Base-by-base conservation (phyloP, 2,329 filamentous ascomycete species). In the Thelonectria discophora region DNA sequence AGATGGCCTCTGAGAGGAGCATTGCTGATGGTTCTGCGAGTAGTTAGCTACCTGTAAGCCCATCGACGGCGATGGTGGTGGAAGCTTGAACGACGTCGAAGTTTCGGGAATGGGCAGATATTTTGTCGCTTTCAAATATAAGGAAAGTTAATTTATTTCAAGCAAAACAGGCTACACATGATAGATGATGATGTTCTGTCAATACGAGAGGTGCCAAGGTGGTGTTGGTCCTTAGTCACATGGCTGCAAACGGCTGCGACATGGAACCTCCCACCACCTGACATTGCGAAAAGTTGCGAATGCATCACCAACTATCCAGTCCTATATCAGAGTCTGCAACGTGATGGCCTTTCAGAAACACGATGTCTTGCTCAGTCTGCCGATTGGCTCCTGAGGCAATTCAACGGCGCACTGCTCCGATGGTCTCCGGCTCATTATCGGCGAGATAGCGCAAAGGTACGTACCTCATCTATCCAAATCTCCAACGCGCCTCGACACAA, bases 391-490 rank as follows among this genome's bases (percentile, higher is more conserved):
- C 11, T 17, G 24, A 48, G 30, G 42, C 21, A 46, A 46, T 20
- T 50, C 27, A 24, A 51, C 46, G 46, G 34, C 34, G 42, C 42
- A 56, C 18, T 43, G 5, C 27, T 30, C 27, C 27, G 47, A 42
- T 66, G 39, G 59, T 60, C 60, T 30, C 62, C 72, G 72, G 72
- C 71, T 72, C 52, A 74, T 72, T 50, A 62, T 69, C 72, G 72
- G 72, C 62, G 74, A 43, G 27, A 30, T 30, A 30, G 7, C 27
- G 2, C 27, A 6, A 24, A 30, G 20, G 45, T 47, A 47, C 45
- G 45, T 47, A 47, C 45, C 21, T 20, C 43, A 2, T 13, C 32
- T 37, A 13, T 46, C 47, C 57, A 59, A 56, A 45, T 69, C 40
- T 46, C 55, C 49, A 63, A 71, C 68, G 62, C 65, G 69, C 63